Evolutionary conservation across 192 early-diverging fungal genomes (phyloP).

Genomic region (Backusella westeae): DNA sequence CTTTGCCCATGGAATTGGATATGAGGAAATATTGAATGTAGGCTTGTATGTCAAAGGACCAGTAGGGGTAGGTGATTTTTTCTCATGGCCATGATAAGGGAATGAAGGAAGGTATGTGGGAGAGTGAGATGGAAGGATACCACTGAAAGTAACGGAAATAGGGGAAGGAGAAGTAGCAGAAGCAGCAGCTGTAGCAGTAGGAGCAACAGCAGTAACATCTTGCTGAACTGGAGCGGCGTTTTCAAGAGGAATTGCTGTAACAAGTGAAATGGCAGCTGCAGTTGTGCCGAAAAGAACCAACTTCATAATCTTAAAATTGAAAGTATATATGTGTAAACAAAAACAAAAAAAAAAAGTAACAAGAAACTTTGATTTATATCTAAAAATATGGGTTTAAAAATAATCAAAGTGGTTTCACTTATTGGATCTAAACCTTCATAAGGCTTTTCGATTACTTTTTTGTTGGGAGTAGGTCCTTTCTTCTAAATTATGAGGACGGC

Average conservation of each 20-base stretch:
- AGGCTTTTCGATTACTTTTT: background rate
- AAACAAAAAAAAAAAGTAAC: background rate
- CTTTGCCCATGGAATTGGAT: conserved; percentile 27
- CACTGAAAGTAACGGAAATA: background rate
- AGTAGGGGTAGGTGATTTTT: background rate
- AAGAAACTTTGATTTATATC: background rate
- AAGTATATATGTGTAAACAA: background rate
- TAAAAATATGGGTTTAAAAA: background rate
- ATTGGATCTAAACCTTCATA: background rate
- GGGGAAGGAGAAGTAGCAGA: background rate
- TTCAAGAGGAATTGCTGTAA: background rate
- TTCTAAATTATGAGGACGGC: background rate
- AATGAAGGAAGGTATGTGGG: conserved; percentile 6
- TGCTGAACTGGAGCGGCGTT: background rate
- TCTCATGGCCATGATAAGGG: background rate
- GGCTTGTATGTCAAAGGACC: background rate
- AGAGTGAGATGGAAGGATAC: background rate
- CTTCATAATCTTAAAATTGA: background rate
- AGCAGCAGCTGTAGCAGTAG: background rate
- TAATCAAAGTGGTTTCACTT: background rate
- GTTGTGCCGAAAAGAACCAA: background rate
- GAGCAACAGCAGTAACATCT: background rate
- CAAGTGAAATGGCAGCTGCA: background rate
- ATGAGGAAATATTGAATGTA: conserved; percentile 14
- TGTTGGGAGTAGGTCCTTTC: background rate